Conservation (phyloP, 495 filamentous ascomycete species). For the Staphylotrichum longicolle region DNA sequence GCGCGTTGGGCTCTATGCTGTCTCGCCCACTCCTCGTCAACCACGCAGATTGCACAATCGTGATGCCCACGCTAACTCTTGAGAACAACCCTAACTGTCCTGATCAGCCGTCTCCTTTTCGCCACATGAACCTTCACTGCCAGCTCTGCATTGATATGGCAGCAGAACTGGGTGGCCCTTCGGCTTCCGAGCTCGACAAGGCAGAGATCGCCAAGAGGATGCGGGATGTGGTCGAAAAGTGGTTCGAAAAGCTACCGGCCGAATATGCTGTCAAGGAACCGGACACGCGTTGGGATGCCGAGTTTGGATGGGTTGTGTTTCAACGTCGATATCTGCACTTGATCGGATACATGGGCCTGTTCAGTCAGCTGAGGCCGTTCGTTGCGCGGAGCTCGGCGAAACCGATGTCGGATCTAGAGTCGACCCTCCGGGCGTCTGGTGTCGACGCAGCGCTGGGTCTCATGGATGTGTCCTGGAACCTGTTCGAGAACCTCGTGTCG, state of each 20-base stretch:
- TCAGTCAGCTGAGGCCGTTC: slow-evolving; percentile 45
- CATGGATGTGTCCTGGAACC: slow-evolving; percentile 40
- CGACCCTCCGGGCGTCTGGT: slow-evolving; percentile 35
- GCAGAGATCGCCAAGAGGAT: slow-evolving; percentile 25
- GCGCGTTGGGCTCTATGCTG: slow-evolving; percentile 42
- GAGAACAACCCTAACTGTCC: slow-evolving; percentile 37
- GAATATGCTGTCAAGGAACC: slow-evolving; percentile 42
- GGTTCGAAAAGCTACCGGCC: slow-evolving; percentile 43
- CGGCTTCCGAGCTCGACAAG: slow-evolving; percentile 9
- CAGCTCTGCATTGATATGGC: slow-evolving; percentile 35
- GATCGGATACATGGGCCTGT: slow-evolving; percentile 47
- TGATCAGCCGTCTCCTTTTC: slow-evolving; percentile 41
- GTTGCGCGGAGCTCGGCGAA: slow-evolving; percentile 37
- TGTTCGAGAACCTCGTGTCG: slow-evolving; percentile 45
- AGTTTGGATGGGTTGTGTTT: slow-evolving; percentile 43
- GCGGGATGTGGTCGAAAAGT: slow-evolving; percentile 37
- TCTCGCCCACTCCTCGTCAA: slow-evolving; percentile 40
- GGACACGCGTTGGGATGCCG: slow-evolving; percentile 47
- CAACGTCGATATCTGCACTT: slow-evolving; percentile 52
- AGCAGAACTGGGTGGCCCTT: slow-evolving; percentile 16
- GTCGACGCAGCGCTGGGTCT: slow-evolving; percentile 44
- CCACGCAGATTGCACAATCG: slow-evolving; percentile 36
- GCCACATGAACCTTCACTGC: slow-evolving; percentile 43
- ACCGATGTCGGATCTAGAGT: slow-evolving; percentile 31
- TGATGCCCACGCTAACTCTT: slow-evolving; percentile 39